phyloP scores from a whole-genome alignment of 2,329 filamentous ascomycete genomes.

The Cercospora brassicicola region DNA sequence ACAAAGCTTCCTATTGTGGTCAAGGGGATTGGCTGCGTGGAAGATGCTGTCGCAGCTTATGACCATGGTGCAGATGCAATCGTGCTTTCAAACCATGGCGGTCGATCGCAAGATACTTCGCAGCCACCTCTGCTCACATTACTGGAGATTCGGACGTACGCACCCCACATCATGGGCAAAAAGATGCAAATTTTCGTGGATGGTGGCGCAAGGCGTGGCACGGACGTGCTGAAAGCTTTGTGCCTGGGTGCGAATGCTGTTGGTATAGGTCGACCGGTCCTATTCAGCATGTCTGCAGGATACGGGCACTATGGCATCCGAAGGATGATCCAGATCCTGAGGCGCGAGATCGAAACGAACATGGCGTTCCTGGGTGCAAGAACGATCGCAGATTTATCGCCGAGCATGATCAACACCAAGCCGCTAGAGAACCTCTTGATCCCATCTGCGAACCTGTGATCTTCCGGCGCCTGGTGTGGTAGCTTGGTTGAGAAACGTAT shows the following conservation, averaged over 20 bases:
- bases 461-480: background rate
- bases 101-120: constrained; percentile 51
- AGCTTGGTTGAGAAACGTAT: background rate
- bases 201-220: constrained; percentile 64
- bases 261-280: constrained; percentile 60
- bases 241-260: constrained; percentile 64
- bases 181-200: constrained; percentile 59
- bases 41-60: constrained; percentile 45
- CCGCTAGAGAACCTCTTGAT: constrained; percentile 42
- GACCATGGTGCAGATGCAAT: constrained; percentile 48
- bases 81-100: constrained; percentile 50
- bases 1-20: constrained; percentile 39
- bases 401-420: constrained; percentile 56
- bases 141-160: constrained; percentile 61
- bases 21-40: constrained; percentile 44
- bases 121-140: constrained; percentile 60
- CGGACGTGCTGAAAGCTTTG: constrained; percentile 66
- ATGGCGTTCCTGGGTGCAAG: constrained; percentile 66
- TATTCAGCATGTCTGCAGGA: constrained; percentile 55
- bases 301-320: constrained; percentile 58
- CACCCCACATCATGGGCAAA: constrained; percentile 48
- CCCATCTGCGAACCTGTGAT: constrained; percentile 39
- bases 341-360: constrained; percentile 62
- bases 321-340: constrained; percentile 47
- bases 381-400: constrained; percentile 58